Evolutionary conservation across 345 rosid genomes (phyloP).

Genomic region (Populus simonii): DNA sequence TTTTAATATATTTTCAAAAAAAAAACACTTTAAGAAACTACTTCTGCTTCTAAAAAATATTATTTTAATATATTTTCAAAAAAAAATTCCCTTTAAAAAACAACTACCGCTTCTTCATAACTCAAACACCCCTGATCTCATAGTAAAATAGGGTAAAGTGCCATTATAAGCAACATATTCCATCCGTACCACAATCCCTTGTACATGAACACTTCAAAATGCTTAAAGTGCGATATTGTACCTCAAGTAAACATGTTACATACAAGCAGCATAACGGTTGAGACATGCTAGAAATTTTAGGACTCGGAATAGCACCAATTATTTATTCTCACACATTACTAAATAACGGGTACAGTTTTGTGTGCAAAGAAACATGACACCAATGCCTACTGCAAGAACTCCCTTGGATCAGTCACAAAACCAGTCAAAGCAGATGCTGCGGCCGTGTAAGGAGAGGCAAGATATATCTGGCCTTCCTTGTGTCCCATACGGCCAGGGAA

Average conservation of each 20-base stretch:
- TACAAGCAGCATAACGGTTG: neutral
- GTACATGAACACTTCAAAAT: neutral
- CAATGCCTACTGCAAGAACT: conserved; percentile 66
- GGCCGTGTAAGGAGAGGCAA: conserved; percentile 91
- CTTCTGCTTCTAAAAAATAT: too few relatives aligned
- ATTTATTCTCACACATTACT: neutral
- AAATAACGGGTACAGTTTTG: neutral
- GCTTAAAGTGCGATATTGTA: neutral
- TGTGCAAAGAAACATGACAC: neutral
- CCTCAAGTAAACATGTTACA: too few relatives aligned
- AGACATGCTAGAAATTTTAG: neutral
- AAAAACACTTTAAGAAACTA: too few relatives aligned
- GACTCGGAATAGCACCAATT: neutral
- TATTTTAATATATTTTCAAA: too few relatives aligned
- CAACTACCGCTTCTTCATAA: too few relatives aligned
- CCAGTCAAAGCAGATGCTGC: conserved; percentile 98
- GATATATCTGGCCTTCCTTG: conserved; percentile 95
- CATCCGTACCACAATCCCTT: neutral
- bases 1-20: too few relatives aligned
- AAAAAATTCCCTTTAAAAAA: too few relatives aligned
- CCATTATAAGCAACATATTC: neutral
- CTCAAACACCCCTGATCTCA: too few relatives aligned
- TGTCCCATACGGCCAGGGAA: conserved; percentile 99
- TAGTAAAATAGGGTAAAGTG: too few relatives aligned
- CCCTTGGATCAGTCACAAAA: conserved; percentile 92